Percentiles rank a stretch among this genome's conserved stretches.
These are phyloP conservation scores for Barnettozyma vustinii DNA, from an alignment of 805 yeast genomes.

Conservation along the genomic window DNA sequence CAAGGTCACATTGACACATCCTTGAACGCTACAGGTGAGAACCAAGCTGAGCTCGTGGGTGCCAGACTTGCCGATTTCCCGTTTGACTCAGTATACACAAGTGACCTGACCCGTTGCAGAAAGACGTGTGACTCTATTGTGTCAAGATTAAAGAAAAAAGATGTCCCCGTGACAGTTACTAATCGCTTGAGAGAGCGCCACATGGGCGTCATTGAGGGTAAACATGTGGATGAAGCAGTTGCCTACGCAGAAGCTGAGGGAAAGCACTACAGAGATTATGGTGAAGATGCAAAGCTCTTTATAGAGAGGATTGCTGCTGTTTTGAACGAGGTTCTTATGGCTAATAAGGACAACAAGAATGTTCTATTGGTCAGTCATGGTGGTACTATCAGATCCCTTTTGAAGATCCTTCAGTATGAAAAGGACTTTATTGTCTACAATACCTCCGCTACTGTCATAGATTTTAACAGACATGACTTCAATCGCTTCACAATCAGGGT, in stretches of 20 bases:
- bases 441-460: constrained; percentile 68
- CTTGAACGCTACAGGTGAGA: constrained; percentile 53
- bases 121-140: constrained; percentile 48
- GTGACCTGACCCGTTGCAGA: constrained; percentile 48
- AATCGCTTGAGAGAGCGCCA: constrained; percentile 56
- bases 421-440: constrained; percentile 59
- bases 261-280: constrained; percentile 53
- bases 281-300: constrained; percentile 50
- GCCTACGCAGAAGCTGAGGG: constrained; percentile 44
- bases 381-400: constrained; percentile 64
- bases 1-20: constrained; percentile 76
- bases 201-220: constrained; percentile 80
- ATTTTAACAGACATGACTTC: constrained; percentile 37
- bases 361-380: constrained; percentile 72
- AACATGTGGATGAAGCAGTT: constrained; percentile 61
- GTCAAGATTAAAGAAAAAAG: constrained; percentile 15
- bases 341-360: constrained; percentile 35
- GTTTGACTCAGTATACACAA: constrained; percentile 32
- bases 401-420: constrained; percentile 43
- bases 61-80: constrained; percentile 27
- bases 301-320: constrained; percentile 41
- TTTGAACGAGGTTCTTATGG: constrained; percentile 40
- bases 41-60: constrained; percentile 58
- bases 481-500: constrained; percentile 39
- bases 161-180: constrained; percentile 30